Percentiles rank a stretch among this genome's conserved stretches.
phyloP scores from a whole-genome alignment of 805 yeast genomes.

The Blastobotrys mokoenaii region DNA sequence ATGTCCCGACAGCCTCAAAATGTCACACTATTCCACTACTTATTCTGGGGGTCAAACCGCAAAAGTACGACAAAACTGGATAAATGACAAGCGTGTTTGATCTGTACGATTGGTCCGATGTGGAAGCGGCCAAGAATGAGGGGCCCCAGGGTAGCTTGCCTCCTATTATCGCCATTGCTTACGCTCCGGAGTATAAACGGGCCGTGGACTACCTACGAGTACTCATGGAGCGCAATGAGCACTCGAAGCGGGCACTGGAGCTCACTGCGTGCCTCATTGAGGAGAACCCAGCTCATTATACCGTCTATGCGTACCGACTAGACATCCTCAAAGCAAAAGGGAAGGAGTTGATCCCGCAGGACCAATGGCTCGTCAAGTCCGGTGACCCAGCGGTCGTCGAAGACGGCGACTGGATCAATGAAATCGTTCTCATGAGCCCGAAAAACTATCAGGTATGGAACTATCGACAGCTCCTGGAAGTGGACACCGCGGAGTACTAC shows the following conservation, averaged over 20 bases:
- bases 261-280: constrained; percentile 57
- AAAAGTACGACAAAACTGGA: neutral
- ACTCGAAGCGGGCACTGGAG: constrained; percentile 60
- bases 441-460: constrained; percentile 98
- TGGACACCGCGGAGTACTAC: constrained; percentile 21
- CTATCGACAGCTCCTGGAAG: constrained; percentile 61
- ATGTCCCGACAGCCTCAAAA: too few species aligned
- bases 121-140: constrained; percentile 7
- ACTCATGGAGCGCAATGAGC: constrained; percentile 49
- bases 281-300: constrained; percentile 80
- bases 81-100: too few species aligned
- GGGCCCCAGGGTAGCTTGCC: too few species aligned
- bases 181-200: constrained; percentile 60
- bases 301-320: constrained; percentile 58
- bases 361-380: constrained; percentile 7
- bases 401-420: constrained; percentile 77
- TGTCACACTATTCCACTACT: too few species aligned
- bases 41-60: too few species aligned
- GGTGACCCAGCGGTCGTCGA: constrained; percentile 20
- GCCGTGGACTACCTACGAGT: constrained; percentile 56
- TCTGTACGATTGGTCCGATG: constrained; percentile 28
- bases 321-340: constrained; percentile 24
- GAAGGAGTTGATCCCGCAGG: constrained; percentile 25
- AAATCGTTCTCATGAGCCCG: constrained; percentile 62
- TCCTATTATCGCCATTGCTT: constrained; percentile 36